Evolutionary conservation across 2,329 filamentous ascomycete species (phyloP), one percentile per base, ranked within the genome.

Genomic region (Colletotrichum coccodes): DNA sequence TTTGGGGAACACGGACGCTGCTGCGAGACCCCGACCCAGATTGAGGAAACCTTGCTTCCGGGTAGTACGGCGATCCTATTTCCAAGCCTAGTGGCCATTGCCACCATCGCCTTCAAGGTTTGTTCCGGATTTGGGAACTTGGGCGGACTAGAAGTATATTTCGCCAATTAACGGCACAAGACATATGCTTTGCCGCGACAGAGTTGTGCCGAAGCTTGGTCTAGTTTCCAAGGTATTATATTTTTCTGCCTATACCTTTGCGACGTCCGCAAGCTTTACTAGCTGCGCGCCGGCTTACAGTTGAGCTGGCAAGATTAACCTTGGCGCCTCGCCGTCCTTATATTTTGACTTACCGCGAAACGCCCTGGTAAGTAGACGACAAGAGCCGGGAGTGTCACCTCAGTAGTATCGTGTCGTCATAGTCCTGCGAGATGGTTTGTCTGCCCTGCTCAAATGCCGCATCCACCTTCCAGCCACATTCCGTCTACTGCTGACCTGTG

Each of bases 1-100:
- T 52, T 84, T 81, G n/a, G 34, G 6, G 4, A n/a, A 21, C 30
- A 53, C n/a, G 14, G n/a, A 23, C n/a, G 11, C 23, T 52, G 32
- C 49, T 16, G 14, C 30, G 12, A 16, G 16, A 3, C 18, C 14
- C 32, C n/a, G 28, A 32, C 28, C 2, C n/a, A 56, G 16, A 60
- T 21, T 8, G 6, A 28, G 11, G 40, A 47, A 60, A 60, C 23
- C 57, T 59, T 59, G 40, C 18, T 16, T 26, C 34, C 40, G 28
- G 28, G 26, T 38, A 58, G 28, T 46, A 16, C n/a, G 30, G 28
- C n/a, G n/a, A n/a, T n/a, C n/a, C n/a, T n/a, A n/a, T n/a, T n/a
- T n/a, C n/a, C n/a, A n/a, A n/a, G n/a, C n/a, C n/a, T n/a, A n/a
- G 11, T 36, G 11, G 54, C 44, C 9, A 57, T 23, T 23, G 6